Evolutionary conservation across 2,329 filamentous ascomycete species (phyloP).

Genomic region (Sporothrix mexicana): DNA sequence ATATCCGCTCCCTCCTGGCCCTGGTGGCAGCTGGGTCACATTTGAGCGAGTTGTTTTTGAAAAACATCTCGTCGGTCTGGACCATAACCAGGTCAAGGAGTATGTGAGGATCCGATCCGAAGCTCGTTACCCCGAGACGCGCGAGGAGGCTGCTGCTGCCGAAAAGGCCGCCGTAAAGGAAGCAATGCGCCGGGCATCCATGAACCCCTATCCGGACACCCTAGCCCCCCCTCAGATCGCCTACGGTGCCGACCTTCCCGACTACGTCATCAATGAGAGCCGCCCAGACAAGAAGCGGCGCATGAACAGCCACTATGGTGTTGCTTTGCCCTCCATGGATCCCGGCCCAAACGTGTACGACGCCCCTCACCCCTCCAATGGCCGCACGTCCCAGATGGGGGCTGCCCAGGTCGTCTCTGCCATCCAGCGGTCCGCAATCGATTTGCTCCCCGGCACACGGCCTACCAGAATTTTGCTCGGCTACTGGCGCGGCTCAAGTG

Average conservation of each 20-base stretch:
- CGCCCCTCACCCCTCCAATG: background rate
- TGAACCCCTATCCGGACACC: conserved; percentile 53
- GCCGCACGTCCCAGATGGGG: conserved; percentile 20
- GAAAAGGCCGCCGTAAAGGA: conserved; percentile 54
- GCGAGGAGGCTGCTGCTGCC: conserved; percentile 48
- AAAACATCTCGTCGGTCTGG: conserved; percentile 59
- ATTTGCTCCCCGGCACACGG: conserved; percentile 58
- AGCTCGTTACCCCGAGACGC: conserved; percentile 44
- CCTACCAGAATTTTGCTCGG: conserved; percentile 65
- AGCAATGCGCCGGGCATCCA: conserved; percentile 53
- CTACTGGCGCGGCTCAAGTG: conserved; percentile 63
- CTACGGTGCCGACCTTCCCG: conserved; percentile 57
- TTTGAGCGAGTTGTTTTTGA: conserved; percentile 67
- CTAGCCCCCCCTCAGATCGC: conserved; percentile 54
- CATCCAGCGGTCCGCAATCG: conserved; percentile 41
- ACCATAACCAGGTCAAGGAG: conserved; percentile 65
- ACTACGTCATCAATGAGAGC: conserved; percentile 46
- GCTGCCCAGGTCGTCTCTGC: conserved; percentile 36
- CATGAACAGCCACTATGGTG: conserved; percentile 40
- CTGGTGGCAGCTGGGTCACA: conserved; percentile 68
- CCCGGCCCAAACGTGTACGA: background rate
- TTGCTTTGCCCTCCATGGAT: conserved; percentile 25
- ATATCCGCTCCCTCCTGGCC: conserved; percentile 60
- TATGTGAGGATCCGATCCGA: conserved; percentile 63
- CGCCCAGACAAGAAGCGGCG: conserved; percentile 54